phyloP scores from a whole-genome alignment of 441 rosid genomes.

The Populus hybrid region DNA sequence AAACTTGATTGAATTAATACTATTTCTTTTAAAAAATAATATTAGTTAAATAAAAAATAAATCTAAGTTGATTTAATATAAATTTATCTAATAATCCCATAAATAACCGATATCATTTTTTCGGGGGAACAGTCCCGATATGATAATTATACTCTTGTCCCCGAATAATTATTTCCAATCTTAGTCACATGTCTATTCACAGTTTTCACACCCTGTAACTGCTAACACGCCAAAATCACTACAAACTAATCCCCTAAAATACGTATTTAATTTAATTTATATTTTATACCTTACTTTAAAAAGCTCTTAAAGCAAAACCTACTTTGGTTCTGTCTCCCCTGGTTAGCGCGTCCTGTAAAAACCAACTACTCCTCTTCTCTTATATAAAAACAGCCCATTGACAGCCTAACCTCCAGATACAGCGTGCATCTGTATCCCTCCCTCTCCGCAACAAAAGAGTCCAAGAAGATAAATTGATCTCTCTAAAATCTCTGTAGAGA shows the following conservation, averaged over 20 bases:
- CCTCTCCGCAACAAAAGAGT: background rate
- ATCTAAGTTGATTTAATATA: too few relatives aligned
- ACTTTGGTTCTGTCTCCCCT: slow-evolving; percentile 11
- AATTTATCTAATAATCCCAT: too few relatives aligned
- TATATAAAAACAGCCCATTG: background rate
- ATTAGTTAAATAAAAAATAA: too few relatives aligned
- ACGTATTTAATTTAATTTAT: background rate
- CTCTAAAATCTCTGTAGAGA: background rate
- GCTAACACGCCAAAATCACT: background rate
- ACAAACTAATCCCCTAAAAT: background rate
- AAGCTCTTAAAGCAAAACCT: background rate
- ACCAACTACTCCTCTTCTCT: background rate
- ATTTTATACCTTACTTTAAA: too few relatives aligned
- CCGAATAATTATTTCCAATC: too few relatives aligned
- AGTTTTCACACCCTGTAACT: too few relatives aligned
- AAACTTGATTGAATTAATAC: too few relatives aligned
- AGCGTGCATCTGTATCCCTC: background rate
- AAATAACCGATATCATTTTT: too few relatives aligned
- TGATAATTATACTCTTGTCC: too few relatives aligned
- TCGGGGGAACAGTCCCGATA: too few relatives aligned
- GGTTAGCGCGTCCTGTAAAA: background rate
- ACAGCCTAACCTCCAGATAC: background rate
- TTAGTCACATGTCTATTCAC: background rate
- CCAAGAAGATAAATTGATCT: background rate
- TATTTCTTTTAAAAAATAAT: too few relatives aligned